These are phyloP conservation scores for Sugiyamaella grinbergsii DNA, from an alignment of 1,139 yeast genomes.

Conservation along the genomic window DNA sequence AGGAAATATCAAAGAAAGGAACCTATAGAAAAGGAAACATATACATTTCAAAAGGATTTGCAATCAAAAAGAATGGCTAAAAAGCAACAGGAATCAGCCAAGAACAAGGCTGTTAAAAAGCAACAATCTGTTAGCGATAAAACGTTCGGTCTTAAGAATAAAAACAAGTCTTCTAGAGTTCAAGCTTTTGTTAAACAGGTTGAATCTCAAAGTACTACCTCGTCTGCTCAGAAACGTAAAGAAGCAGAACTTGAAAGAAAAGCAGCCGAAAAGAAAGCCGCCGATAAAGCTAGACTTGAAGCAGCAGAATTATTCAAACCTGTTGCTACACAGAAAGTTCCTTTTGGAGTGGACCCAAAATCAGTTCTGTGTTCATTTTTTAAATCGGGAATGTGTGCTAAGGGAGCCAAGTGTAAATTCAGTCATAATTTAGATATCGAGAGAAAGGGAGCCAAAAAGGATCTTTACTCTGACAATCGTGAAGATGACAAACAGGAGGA, in stretches of 20 bases:
- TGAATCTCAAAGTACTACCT: slow-evolving; percentile 62
- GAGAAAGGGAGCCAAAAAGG: slow-evolving; percentile 86
- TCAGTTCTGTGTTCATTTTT: slow-evolving; percentile 88
- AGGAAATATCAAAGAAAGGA: neutral
- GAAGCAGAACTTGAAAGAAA: slow-evolving; percentile 74
- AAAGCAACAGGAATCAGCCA: slow-evolving; percentile 60
- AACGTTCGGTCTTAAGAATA: slow-evolving; percentile 89
- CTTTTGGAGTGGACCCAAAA: slow-evolving; percentile 98
- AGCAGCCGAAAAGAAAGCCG: slow-evolving; percentile 87
- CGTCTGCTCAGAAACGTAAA: slow-evolving; percentile 60
- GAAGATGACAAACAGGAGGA: slow-evolving; percentile 67
- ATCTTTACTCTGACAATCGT: slow-evolving; percentile 89
- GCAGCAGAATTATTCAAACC: slow-evolving; percentile 76
- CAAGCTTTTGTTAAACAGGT: slow-evolving; percentile 84
- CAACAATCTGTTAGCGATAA: slow-evolving; percentile 77
- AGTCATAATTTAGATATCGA: slow-evolving; percentile 88
- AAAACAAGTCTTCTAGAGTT: slow-evolving; percentile 80
- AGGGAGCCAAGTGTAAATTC: slow-evolving; percentile 91
- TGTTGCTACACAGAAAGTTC: slow-evolving; percentile 77
- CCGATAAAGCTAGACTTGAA: slow-evolving; percentile 85
- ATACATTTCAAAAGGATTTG: neutral
- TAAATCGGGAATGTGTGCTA: slow-evolving; percentile 86
- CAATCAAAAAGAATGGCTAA: slow-evolving; percentile 44
- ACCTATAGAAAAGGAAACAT: neutral
- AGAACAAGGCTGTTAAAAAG: slow-evolving; percentile 67